Evolutionary conservation across 768 basidiomycete genomes (phyloP).

Genomic region (Termitomyces sp.): DNA sequence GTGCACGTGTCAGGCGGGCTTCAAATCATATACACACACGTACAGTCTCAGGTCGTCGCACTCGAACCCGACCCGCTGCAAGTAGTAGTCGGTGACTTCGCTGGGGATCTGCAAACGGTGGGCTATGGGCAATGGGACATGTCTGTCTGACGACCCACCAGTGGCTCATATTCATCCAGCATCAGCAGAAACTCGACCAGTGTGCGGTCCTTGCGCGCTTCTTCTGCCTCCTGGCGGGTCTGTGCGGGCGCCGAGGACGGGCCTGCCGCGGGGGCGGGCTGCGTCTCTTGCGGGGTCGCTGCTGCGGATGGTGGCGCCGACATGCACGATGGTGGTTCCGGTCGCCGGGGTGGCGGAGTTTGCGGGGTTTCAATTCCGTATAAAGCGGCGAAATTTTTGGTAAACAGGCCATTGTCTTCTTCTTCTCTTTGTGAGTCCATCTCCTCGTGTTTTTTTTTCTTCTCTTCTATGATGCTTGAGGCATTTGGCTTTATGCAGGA

Average conservation of each 20-base stretch:
- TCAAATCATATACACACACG: constrained; percentile 16
- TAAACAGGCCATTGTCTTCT: background rate
- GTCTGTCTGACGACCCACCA: constrained; percentile 45
- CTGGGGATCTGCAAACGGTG: constrained; percentile 72
- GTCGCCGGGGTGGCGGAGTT: constrained; percentile 24
- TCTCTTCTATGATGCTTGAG: constrained; percentile 70
- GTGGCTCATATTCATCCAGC: constrained; percentile 94
- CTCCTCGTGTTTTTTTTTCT: constrained; percentile 9
- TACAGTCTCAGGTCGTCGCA: constrained; percentile 91
- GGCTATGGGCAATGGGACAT: background rate
- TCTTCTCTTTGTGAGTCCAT: constrained; percentile 20
- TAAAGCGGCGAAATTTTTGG: constrained; percentile 8
- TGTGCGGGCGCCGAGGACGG: constrained; percentile 27
- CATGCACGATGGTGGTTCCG: constrained; percentile 14
- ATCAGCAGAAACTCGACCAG: constrained; percentile 91
- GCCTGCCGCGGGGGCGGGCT: constrained; percentile 15
- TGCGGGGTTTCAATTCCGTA: constrained; percentile 24
- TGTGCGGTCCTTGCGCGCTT: constrained; percentile 83
- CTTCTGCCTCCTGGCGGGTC: constrained; percentile 68
- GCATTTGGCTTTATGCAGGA: constrained; percentile 88
- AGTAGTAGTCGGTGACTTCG: constrained; percentile 96
- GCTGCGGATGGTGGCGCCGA: constrained; percentile 27
- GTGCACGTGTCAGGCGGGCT: constrained; percentile 1
- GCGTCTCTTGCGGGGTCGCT: constrained; percentile 20
- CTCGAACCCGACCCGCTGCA: constrained; percentile 94